Percentiles rank a stretch among this genome's conserved stretches.
These are phyloP conservation scores for Tricholoma sp. DNA, from an alignment of 768 basidiomycete species.

Conservation along the genomic window DNA sequence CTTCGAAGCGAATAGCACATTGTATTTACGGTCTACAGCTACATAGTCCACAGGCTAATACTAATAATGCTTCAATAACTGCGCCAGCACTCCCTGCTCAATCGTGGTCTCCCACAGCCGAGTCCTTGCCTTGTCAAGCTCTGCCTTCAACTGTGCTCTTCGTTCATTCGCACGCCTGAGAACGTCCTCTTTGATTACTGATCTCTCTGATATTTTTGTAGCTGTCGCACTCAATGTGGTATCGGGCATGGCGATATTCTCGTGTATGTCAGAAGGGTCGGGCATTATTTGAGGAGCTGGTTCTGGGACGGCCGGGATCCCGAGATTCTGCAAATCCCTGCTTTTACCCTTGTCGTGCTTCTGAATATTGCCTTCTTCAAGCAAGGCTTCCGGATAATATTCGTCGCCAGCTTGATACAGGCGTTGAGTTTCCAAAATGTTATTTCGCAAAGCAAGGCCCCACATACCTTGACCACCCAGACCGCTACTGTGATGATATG, in stretches of 20 bases:
- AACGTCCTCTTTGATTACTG: slow-evolving; percentile 36
- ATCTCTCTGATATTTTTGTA: neutral
- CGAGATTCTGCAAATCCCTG: slow-evolving; percentile 10
- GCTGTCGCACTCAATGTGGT: neutral
- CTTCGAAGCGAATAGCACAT: no score
- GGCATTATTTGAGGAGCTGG: neutral
- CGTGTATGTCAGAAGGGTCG: neutral
- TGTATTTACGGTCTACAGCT: neutral
- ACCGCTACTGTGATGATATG: slow-evolving; percentile 8
- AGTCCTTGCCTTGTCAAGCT: slow-evolving; percentile 56
- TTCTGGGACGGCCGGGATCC: neutral
- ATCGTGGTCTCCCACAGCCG: slow-evolving; percentile 73
- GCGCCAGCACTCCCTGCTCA: slow-evolving; percentile 59
- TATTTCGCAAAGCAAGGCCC: slow-evolving; percentile 12
- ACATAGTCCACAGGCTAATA: neutral
- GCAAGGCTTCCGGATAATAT: slow-evolving; percentile 2
- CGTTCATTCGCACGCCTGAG: slow-evolving; percentile 50
- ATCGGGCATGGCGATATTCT: neutral
- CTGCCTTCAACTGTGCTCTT: slow-evolving; percentile 43
- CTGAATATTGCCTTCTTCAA: neutral
- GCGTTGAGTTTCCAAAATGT: slow-evolving; percentile 9
- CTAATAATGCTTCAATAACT: slow-evolving; percentile 33
- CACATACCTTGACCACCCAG: slow-evolving; percentile 24
- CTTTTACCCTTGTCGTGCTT: slow-evolving; percentile 21
- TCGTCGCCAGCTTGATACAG: slow-evolving; percentile 7